These are phyloP conservation scores for Fusarium albosuccineum DNA, from an alignment of 2,329 filamentous ascomycete species.

Conservation along the genomic window DNA sequence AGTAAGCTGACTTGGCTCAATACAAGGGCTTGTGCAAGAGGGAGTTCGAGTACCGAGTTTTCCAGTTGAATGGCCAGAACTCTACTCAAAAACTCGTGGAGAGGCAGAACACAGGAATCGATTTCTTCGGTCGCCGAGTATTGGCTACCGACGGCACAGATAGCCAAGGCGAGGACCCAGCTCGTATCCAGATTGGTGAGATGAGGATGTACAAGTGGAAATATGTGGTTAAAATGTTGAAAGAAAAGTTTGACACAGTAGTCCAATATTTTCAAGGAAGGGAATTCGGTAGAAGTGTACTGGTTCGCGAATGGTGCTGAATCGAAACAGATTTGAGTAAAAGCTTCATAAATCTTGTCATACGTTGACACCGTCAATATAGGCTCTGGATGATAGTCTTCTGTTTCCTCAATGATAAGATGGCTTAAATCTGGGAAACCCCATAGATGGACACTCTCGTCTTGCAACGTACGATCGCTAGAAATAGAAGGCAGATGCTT, in stretches of 20 bases:
- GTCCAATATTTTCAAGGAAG: conserved; percentile 43
- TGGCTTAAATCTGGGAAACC: conserved; percentile 15
- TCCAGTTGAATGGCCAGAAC: conserved; percentile 17
- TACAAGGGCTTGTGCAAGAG: conserved; percentile 25
- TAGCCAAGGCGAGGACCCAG: conserved; percentile 42
- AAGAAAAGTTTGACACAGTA: conserved; percentile 51
- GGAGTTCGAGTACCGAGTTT: neutral
- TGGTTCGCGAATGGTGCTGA: conserved; percentile 2
- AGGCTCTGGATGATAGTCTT: neutral
- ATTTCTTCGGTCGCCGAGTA: conserved; percentile 42
- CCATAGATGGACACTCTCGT: accelerated
- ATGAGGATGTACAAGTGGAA: conserved; percentile 48
- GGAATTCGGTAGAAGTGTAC: conserved; percentile 37
- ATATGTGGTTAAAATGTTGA: conserved; percentile 48
- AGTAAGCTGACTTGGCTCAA: conserved; percentile 28
- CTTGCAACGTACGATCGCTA: neutral
- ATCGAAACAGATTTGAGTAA: conserved; percentile 20
- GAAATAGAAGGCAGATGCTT: neutral
- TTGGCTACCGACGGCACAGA: conserved; percentile 42
- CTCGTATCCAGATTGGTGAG: conserved; percentile 17
- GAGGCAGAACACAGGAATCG: conserved; percentile 28
- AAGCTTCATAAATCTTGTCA: conserved; percentile 13
- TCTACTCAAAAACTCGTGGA: conserved; percentile 44
- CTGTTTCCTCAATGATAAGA: neutral
- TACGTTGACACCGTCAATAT: conserved; percentile 16